Conservation (phyloP, 371 early-diverging fungal species). For the Zancudomyces culisetae region DNA sequence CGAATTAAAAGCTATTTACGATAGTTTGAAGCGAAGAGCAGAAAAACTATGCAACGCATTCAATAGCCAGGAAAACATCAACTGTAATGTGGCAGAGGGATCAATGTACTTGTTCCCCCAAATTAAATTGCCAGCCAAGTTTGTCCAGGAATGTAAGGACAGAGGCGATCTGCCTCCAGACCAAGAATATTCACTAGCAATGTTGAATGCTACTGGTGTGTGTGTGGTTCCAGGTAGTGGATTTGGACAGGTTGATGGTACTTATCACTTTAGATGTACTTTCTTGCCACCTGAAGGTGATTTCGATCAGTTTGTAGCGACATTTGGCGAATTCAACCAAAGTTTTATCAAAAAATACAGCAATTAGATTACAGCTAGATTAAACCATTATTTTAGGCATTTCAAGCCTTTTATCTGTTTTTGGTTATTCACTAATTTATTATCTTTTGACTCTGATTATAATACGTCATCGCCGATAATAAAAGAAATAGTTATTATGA, state of each 20-base stretch:
- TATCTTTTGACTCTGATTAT: no score
- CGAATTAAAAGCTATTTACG: slow-evolving; percentile 56
- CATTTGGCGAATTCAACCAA: slow-evolving; percentile 55
- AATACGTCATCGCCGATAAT: no score
- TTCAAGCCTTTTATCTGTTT: no score
- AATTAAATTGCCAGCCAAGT: slow-evolving; percentile 48
- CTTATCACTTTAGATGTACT: slow-evolving; percentile 89
- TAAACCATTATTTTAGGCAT: no score
- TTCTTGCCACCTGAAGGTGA: slow-evolving; percentile 85
- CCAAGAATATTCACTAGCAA: slow-evolving; percentile 64
- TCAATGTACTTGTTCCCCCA: slow-evolving; percentile 93
- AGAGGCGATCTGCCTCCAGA: slow-evolving; percentile 57
- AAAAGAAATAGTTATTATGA: no score
- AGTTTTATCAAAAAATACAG: slow-evolving; percentile 53
- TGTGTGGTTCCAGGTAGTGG: slow-evolving; percentile 78
- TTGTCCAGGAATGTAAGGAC: slow-evolving; percentile 50
- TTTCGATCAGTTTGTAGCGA: slow-evolving; percentile 68
- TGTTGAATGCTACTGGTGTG: slow-evolving; percentile 88
- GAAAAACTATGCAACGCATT: slow-evolving; percentile 52
- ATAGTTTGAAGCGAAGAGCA: slow-evolving; percentile 64
- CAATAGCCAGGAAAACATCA: slow-evolving; percentile 63
- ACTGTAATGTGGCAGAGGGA: slow-evolving; percentile 76
- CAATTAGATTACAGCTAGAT: no score
- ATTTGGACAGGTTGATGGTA: slow-evolving; percentile 75
- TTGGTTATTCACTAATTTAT: no score